Base-by-base conservation (phyloP, 257 asterid species). In the Plectranthus barbatus region DNA sequence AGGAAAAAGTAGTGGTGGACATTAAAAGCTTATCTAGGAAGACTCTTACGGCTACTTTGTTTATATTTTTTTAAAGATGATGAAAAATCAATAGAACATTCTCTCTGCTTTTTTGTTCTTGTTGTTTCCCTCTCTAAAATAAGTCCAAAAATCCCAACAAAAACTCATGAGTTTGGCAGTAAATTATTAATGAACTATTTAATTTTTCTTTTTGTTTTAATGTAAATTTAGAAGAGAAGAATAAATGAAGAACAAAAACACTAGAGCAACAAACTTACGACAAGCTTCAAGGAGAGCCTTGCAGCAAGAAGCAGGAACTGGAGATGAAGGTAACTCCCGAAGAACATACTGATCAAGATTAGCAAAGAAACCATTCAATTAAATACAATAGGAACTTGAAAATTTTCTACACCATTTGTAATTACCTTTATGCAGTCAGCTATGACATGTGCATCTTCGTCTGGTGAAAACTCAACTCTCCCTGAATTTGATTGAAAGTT, bases 291-390 rank as follows among this genome's bases (percentile, higher is more conserved):
- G 80, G 56, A 93, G 94, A 55, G 99, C 99, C 75, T 90, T 93
- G 92, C 99, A 93, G 81, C 99, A 93, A 80, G 99, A 90, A 69
- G 97, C 99, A 39, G 99, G 99, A 76, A 93, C 95, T 51, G 99
- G 99, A 56, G 96, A 83, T 46, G 99, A 93, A 76, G 99, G 95
- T 67, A 93, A 73, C 84, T 93, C 99, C 56, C 99, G 90, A 56
- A 93, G 89, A 74, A 93, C 84, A 71, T 84, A 90, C 99, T 93
- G 84, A 69, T 62, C 62, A 56, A 23, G 56, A 65, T 49, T 31
- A 60, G 40, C 44, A 65, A 55, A 57, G 56, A 17, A 70, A 61
- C 10, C 34, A 64, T 44, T 60, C 50, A 63, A 45, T 23, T 56
- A 40, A 47, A 19, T 19, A 67, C 56, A 56, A 47, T 26, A 58